Evolutionary conservation across 2,329 filamentous ascomycete species (phyloP).

Genomic region (Raffaelea deltoideospora): DNA sequence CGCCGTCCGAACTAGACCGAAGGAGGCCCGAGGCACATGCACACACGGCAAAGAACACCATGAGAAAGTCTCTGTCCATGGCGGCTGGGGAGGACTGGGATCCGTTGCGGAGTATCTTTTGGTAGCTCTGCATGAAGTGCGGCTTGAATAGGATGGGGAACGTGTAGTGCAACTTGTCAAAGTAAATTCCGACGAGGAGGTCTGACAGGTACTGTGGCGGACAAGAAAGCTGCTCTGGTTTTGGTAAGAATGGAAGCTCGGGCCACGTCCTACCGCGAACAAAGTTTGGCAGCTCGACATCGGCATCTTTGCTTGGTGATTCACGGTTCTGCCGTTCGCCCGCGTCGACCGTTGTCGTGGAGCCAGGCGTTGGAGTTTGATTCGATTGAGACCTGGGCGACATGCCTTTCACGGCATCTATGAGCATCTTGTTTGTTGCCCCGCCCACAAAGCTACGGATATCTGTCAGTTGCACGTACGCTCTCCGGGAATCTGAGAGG

Average conservation of each 20-base stretch:
- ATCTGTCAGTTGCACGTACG: not conserved
- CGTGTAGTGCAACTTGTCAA: slow-evolving; percentile 15
- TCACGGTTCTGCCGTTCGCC: not conserved
- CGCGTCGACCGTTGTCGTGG: not conserved
- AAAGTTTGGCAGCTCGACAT: slow-evolving; percentile 14
- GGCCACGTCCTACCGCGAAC: slow-evolving; percentile 14
- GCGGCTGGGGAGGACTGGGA: not conserved
- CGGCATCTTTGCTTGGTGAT: slow-evolving; percentile 1
- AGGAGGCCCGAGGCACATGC: slow-evolving; percentile 15
- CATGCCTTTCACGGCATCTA: slow-evolving; percentile 14
- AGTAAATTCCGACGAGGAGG: slow-evolving; percentile 14
- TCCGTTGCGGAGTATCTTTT: slow-evolving; percentile 5
- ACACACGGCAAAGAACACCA: slow-evolving; percentile 16
- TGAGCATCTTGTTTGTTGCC: slow-evolving; percentile 13
- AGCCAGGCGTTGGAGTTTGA: not conserved
- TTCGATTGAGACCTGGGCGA: slow-evolving; percentile 4
- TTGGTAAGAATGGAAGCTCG: slow-evolving; percentile 13
- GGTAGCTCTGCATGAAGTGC: slow-evolving; percentile 13
- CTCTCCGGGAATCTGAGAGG: no score
- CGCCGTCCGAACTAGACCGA: slow-evolving; percentile 4
- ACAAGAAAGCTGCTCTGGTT: slow-evolving; percentile 11
- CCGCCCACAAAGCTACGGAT: slow-evolving; percentile 13
- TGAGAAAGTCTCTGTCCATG: slow-evolving; percentile 11
- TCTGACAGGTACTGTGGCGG: slow-evolving; percentile 16
- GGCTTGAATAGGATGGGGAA: slow-evolving; percentile 15